Evolutionary conservation across 129 eudicot species (phyloP).

Genomic region (Arctium lappa): DNA sequence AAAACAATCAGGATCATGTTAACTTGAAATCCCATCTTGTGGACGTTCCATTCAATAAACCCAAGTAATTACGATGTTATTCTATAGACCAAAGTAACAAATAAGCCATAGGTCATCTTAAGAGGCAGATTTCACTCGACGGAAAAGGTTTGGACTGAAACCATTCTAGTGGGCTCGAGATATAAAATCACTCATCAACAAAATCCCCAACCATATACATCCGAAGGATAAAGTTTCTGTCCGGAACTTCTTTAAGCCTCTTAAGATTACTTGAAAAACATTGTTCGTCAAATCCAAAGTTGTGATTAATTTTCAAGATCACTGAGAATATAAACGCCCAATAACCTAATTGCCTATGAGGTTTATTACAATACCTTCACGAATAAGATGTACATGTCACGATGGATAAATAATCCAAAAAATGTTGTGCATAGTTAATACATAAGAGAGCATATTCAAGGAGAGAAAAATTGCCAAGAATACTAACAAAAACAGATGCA

Average conservation of each 20-base stretch:
- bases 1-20: constrained; percentile 18
- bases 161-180: too few relatives aligned
- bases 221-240: background rate
- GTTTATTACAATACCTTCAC: background rate
- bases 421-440: too few relatives aligned
- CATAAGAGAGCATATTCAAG: too few relatives aligned
- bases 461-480: too few relatives aligned
- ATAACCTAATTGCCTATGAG: background rate
- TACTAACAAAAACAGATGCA: too few relatives aligned
- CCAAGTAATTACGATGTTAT: background rate
- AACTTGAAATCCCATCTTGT: constrained; percentile 1
- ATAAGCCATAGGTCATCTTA: background rate
- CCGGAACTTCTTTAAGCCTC: too few relatives aligned
- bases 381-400: background rate
- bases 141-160: too few relatives aligned
- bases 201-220: too few relatives aligned
- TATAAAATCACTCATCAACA: too few relatives aligned
- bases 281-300: background rate
- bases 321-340: too few relatives aligned
- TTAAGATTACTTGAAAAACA: background rate
- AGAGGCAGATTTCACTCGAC: too few relatives aligned
- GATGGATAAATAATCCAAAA: background rate
- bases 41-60: background rate
- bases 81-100: background rate
- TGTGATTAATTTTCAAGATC: background rate